phyloP scores from a whole-genome alignment of 1,284 basidiomycete genomes.

The Ceratobasidium sp. region DNA sequence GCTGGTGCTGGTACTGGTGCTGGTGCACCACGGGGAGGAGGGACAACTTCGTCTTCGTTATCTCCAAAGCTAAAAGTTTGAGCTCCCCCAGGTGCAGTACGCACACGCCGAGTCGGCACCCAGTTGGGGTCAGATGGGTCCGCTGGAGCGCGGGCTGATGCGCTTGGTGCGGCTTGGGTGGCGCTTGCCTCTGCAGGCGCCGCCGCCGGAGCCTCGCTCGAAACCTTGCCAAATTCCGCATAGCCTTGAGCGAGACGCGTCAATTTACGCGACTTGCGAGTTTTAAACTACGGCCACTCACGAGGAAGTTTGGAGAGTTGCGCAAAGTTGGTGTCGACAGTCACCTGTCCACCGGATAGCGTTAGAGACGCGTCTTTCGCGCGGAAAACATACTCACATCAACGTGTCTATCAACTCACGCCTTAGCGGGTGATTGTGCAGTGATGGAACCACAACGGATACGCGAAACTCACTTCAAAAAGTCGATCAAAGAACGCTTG shows the following conservation, averaged over 20 bases:
- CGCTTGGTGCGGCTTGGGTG: neutral
- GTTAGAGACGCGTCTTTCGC: slow-evolving; percentile 5
- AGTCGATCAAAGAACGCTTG: slow-evolving; percentile 44
- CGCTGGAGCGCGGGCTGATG: slow-evolving; percentile 7
- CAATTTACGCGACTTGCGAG: neutral
- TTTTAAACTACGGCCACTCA: slow-evolving; percentile 9
- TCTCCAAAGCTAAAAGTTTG: slow-evolving; percentile 34
- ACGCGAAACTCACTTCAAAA: slow-evolving; percentile 44
- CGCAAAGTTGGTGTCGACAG: slow-evolving; percentile 44
- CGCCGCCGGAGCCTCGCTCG: slow-evolving; percentile 20
- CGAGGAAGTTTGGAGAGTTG: slow-evolving; percentile 46
- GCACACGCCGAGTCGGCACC: slow-evolving; percentile 34
- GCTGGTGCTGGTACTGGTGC: slow-evolving; percentile 13
- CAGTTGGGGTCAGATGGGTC: slow-evolving; percentile 15
- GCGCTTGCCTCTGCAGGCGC: slow-evolving; percentile 1
- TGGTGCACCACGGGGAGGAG: slow-evolving; percentile 8
- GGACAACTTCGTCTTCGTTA: neutral
- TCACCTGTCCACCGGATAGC: slow-evolving; percentile 11
- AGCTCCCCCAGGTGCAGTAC: slow-evolving; percentile 24
- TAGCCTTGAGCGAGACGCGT: slow-evolving; percentile 32
- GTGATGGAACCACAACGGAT: neutral
- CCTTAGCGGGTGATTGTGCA: slow-evolving; percentile 40
- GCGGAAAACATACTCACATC: slow-evolving; percentile 15
- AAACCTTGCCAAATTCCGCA: slow-evolving; percentile 42
- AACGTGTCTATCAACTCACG: slow-evolving; percentile 29